Evolutionary conservation across 75 land plant species (phyloP).

Genomic region (Pinus taeda): DNA sequence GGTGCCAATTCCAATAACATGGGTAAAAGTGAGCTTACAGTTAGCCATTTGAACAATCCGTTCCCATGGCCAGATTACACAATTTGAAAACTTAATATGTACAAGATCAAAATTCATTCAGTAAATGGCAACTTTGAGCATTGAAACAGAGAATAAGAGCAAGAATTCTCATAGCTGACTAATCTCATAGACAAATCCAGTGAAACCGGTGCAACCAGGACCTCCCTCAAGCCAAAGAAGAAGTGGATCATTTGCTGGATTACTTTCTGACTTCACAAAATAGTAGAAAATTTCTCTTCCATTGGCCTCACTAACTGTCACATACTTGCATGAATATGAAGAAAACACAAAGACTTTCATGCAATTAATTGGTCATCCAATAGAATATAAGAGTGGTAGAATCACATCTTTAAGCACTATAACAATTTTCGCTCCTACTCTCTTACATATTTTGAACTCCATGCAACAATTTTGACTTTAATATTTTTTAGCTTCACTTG

Average conservation of each 20-base stretch:
- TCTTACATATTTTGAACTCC: too few relatives aligned
- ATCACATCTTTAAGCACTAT: too few relatives aligned
- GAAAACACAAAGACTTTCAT: too few relatives aligned
- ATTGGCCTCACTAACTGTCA: constrained; percentile 46
- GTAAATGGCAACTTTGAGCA: neutral
- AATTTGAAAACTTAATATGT: neutral
- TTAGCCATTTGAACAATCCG: neutral
- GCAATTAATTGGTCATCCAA: too few relatives aligned
- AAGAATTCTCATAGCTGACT: constrained; percentile 17
- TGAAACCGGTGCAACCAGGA: constrained; percentile 77
- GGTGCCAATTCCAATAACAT: neutral
- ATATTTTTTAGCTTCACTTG: too few relatives aligned
- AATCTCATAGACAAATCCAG: constrained; percentile 48
- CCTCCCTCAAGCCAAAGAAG: constrained; percentile 77
- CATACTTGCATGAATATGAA: constrained; percentile 32
- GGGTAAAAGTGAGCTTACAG: neutral
- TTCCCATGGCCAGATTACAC: neutral
- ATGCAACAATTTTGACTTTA: too few relatives aligned
- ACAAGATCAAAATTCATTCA: neutral
- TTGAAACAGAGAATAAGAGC: too few relatives aligned
- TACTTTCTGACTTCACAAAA: constrained; percentile 54
- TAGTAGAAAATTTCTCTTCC: constrained; percentile 56
- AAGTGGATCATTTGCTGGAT: constrained; percentile 55
- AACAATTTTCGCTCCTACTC: too few relatives aligned
- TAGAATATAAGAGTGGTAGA: too few relatives aligned